These are phyloP conservation scores for Discostella pseudostelligera DNA, from an alignment of 108 stramenopile genomes.

Conservation along the genomic window DNA sequence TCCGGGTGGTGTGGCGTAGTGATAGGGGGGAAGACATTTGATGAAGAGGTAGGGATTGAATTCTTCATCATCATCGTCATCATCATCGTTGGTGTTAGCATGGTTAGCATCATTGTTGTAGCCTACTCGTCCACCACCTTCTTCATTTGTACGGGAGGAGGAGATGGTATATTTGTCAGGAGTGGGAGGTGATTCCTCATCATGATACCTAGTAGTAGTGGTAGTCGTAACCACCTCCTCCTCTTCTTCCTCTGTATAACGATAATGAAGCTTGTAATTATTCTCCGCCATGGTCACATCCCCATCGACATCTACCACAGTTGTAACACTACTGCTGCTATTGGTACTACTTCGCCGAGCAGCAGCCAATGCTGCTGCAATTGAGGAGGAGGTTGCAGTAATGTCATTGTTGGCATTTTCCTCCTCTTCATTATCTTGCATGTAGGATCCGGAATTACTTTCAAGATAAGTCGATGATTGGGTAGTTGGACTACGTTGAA, in stretches of 20 bases:
- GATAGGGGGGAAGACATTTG: constrained; percentile 86
- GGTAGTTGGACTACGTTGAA: too few relatives aligned
- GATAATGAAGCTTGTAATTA: neutral
- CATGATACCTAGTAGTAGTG: too few relatives aligned
- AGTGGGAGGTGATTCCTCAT: too few relatives aligned
- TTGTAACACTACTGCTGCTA: neutral
- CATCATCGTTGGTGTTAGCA: constrained; percentile 38
- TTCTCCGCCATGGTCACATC: constrained; percentile 19
- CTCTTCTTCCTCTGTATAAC: neutral
- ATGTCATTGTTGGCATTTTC: constrained; percentile 5
- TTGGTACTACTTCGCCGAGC: constrained; percentile 4
- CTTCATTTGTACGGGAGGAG: constrained; percentile 8
- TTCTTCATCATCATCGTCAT: constrained; percentile 80
- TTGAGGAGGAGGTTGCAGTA: neutral
- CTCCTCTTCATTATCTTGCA: constrained; percentile 39
- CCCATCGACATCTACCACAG: constrained; percentile 24
- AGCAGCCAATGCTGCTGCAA: too few relatives aligned
- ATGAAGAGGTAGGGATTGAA: constrained; percentile 98
- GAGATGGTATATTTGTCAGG: neutral
- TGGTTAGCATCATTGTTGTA: constrained; percentile 31
- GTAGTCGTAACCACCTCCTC: neutral
- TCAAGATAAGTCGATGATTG: too few relatives aligned
- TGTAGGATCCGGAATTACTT: constrained; percentile 13
- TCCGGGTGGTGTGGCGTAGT: constrained; percentile 29
- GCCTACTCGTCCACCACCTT: constrained; percentile 18